Percentiles rank a stretch among this genome's conserved stretches.
These are phyloP conservation scores for Clavispora santaluciae DNA, from an alignment of 805 yeast genomes.

Conservation along the genomic window DNA sequence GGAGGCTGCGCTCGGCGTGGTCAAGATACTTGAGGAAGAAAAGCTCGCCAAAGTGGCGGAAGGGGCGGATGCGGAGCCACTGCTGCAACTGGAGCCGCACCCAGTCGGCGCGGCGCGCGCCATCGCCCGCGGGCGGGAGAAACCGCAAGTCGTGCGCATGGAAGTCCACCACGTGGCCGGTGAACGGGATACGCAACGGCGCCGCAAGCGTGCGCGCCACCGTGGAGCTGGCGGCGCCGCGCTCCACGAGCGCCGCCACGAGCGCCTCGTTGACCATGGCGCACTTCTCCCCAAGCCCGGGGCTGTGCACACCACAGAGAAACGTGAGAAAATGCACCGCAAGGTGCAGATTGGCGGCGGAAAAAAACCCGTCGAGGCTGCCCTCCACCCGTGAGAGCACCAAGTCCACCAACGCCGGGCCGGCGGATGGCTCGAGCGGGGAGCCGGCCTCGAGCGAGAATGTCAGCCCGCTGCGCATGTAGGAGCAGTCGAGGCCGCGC, in stretches of 20 bases:
- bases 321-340: constrained; percentile 3
- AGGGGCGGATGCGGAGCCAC: constrained; percentile 37
- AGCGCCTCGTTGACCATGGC: constrained; percentile 5
- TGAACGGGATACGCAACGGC: constrained; percentile 7
- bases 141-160: constrained; percentile 33
- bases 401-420: constrained; percentile 2
- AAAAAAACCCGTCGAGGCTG: constrained; percentile 7
- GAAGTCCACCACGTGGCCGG: constrained; percentile 33
- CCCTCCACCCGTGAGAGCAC: constrained; percentile 7
- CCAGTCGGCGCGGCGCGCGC: constrained; percentile 4
- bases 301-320: constrained; percentile 5
- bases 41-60: constrained; percentile 23
- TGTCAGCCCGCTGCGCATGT: constrained; percentile 8
- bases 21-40: constrained; percentile 13
- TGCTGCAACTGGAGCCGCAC: constrained; percentile 25
- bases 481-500: constrained; percentile 12
- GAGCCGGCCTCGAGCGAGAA: constrained; percentile 2
- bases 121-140: background rate
- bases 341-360: constrained; percentile 1
- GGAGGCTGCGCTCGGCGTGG: constrained; percentile 7
- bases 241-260: constrained; percentile 4
- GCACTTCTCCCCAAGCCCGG: background rate
- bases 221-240: constrained; percentile 1
- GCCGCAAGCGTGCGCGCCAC: background rate
- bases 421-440: background rate